phyloP scores from a whole-genome alignment of 306 rosid species.

The Sphenostylis stenocarpa region DNA sequence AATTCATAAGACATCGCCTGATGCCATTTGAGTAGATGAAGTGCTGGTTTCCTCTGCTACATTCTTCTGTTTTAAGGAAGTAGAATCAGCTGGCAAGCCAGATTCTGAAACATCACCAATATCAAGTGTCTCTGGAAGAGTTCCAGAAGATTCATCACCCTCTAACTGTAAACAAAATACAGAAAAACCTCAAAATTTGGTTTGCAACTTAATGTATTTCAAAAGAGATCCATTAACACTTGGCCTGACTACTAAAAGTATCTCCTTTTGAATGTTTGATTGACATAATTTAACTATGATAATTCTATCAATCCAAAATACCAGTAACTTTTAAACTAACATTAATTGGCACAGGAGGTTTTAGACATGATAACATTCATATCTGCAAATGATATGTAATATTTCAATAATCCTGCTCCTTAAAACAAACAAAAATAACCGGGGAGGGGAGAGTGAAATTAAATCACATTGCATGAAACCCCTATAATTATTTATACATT shows the following conservation, averaged over 20 bases:
- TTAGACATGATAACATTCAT: not conserved
- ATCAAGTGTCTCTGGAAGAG: constrained; percentile 82
- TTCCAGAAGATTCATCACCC: constrained; percentile 50
- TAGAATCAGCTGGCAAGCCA: constrained; percentile 38
- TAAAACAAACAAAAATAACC: not conserved
- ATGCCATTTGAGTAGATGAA: constrained; percentile 42
- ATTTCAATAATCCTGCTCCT: not conserved
- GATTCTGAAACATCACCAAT: constrained; percentile 85
- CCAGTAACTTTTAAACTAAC: constrained; percentile 3
- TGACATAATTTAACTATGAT: constrained; percentile 13
- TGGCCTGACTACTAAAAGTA: not conserved
- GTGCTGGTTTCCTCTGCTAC: constrained; percentile 56
- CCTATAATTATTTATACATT: not conserved
- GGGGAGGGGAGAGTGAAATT: not conserved
- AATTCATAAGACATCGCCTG: constrained; percentile 36
- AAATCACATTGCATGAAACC: not conserved
- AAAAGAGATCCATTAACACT: constrained; percentile 5
- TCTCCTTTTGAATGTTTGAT: constrained; percentile 1
- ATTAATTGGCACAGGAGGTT: not conserved
- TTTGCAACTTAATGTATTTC: constrained; percentile 1
- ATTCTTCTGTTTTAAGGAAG: constrained; percentile 55
- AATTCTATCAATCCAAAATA: constrained; percentile 3
- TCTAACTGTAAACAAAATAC: constrained; percentile 47
- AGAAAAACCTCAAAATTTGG: constrained; percentile 21
- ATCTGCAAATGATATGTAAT: not conserved